These are phyloP conservation scores for Backusella mclennaniae DNA, from an alignment of 192 early-diverging fungal genomes.

Conservation along the genomic window DNA sequence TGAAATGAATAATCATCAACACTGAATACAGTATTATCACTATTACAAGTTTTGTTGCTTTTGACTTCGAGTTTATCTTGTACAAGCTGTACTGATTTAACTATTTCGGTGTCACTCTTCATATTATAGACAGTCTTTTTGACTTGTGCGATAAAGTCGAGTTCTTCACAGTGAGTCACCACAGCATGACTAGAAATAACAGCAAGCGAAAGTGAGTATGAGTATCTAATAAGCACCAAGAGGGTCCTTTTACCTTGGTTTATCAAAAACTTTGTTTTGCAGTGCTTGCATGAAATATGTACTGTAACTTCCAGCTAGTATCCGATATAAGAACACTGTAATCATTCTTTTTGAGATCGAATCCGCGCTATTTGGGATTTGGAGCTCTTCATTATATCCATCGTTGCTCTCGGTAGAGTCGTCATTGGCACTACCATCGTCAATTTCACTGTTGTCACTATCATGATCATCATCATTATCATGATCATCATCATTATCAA, in stretches of 20 bases:
- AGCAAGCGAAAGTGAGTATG: neutral
- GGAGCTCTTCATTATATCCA: no score
- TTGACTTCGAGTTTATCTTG: neutral
- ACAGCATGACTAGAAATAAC: neutral
- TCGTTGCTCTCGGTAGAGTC: no score
- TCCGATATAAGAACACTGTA: neutral
- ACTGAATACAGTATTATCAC: neutral
- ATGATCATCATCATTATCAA: neutral
- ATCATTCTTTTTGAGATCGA: neutral
- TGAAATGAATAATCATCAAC: neutral
- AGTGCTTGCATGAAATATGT: neutral
- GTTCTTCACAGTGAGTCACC: neutral
- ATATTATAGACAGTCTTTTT: neutral
- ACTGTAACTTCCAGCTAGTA: neutral
- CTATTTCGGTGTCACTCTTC: neutral
- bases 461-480: no score
- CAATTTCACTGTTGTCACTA: neutral
- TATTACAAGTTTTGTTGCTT: neutral
- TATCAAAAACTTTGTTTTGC: neutral
- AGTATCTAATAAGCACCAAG: neutral
- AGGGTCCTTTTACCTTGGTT: neutral
- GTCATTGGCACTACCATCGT: neutral
- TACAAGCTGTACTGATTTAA: neutral
- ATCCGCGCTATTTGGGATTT: neutral
- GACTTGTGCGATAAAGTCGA: neutral